Evolutionary conservation across 176 grass and related monocot species (phyloP), one percentile per base, ranked within the genome.

Genomic region (Avena sativa): DNA sequence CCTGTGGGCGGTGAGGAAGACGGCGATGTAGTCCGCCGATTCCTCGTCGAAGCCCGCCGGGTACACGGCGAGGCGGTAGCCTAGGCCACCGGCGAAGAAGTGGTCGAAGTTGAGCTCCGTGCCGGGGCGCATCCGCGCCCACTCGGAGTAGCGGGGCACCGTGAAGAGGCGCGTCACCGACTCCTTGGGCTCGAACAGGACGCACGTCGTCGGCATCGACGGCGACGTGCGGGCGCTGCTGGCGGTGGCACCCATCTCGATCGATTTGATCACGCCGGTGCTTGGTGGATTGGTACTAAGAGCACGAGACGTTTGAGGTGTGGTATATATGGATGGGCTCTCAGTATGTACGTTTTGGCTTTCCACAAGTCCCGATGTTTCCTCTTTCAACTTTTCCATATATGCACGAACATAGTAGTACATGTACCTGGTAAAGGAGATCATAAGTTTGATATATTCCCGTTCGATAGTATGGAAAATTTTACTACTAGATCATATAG

Each of bases 101-200:
- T 16, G 7, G 67, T 71, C 36, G 36, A 71, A 40, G 34, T 40
- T 38, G 36, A 71, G 67, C 34, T 17, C 34, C 17, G 67, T 43
- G 67, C 67, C 67, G 34, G 67, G 16, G 67, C 8, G 34, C 67
- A 43, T 71, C 67, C 36, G 34, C 67, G 67, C 34, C 67, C 67
- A 71, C 67, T 43, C 43, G 67, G 67, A 71, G 67, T 71, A 71
- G 3, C 43, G 34, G 36, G 67, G 67, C 34, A 71, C 67, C 8
- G 16, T 71, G 67, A 71, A 71, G 34, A 43, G 67, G 36, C 9
- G 8, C n/a, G 59, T 12, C n/a, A 4, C 59, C 3, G n/a, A 62
- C 59, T 23, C n/a, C n/a, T 11, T 11, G 3, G 2, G 8, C 59
- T 62, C n/a, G n/a, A 62, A 25, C 59, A 62, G 9, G 3, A 3